Evolutionary conservation across 257 asterid species (phyloP).

Genomic region (Prunella vulgaris): DNA sequence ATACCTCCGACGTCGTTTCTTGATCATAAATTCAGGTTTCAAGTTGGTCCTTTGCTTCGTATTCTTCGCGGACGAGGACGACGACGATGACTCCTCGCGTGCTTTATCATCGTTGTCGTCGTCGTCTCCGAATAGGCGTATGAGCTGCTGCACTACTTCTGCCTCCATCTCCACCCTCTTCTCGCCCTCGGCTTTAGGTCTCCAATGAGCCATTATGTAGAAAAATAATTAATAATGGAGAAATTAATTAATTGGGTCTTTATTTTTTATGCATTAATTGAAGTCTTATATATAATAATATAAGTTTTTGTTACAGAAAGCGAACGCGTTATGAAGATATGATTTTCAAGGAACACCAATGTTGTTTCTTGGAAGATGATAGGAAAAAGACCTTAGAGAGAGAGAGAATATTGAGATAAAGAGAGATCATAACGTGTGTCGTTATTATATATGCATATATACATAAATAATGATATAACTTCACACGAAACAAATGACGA

Average conservation of each 20-base stretch:
- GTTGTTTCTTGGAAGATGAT: neutral
- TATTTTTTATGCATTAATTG: neutral
- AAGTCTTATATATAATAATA: neutral
- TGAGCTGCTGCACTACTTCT: slow-evolving; percentile 16
- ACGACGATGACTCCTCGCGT: neutral
- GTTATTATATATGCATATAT: no score
- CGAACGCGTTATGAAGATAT: neutral
- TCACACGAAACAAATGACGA: no score
- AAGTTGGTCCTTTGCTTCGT: neutral
- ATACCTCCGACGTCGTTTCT: slow-evolving; percentile 12
- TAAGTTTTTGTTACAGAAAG: neutral
- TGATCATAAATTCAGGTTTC: neutral
- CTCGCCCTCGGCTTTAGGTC: neutral
- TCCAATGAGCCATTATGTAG: neutral
- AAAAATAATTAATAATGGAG: neutral
- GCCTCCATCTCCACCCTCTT: neutral
- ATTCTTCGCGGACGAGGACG: neutral
- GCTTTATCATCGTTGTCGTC: neutral
- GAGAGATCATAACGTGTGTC: no score
- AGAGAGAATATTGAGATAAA: neutral
- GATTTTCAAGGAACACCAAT: neutral
- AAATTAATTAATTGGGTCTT: neutral
- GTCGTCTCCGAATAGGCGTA: slow-evolving; percentile 15
- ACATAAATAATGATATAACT: no score
- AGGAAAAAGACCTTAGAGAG: neutral